Conservation (phyloP, 495 filamentous ascomycete genomes). For the Paragyromitra xinjiangensis region DNA sequence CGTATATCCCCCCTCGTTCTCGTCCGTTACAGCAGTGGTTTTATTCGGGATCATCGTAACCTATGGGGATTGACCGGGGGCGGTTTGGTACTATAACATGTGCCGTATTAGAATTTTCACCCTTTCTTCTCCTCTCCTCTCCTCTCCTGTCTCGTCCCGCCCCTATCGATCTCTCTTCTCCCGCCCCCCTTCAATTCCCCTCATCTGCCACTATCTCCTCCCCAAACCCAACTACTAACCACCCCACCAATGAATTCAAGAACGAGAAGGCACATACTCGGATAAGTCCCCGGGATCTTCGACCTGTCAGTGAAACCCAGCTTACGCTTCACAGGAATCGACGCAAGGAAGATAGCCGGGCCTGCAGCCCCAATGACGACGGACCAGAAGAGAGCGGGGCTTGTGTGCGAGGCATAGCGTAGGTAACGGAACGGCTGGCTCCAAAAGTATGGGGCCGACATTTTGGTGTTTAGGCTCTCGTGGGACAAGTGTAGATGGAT, state of each 20-base stretch:
- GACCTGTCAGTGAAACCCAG: conserved; percentile 76
- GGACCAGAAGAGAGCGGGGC: conserved; percentile 88
- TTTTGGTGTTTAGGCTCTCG: conserved; percentile 1
- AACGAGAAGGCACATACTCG: conserved; percentile 68
- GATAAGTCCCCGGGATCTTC: conserved; percentile 86
- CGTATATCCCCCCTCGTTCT: background rate
- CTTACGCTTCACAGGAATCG: conserved; percentile 72
- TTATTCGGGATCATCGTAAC: conserved; percentile 72
- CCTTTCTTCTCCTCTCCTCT: conserved; percentile 1
- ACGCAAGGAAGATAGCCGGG: conserved; percentile 71
- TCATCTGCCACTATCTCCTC: background rate
- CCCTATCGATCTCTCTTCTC: background rate
- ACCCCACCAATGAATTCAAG: conserved; percentile 5
- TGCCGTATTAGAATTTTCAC: conserved; percentile 50
- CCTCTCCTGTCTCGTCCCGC: background rate
- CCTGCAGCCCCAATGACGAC: conserved; percentile 74
- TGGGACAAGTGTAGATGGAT: background rate
- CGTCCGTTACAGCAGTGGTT: background rate
- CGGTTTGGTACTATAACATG: conserved; percentile 73
- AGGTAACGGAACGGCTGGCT: conserved; percentile 79
- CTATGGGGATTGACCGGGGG: conserved; percentile 73
- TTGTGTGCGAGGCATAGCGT: conserved; percentile 84
- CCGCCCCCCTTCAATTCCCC: conserved; percentile 12
- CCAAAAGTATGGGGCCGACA: conserved; percentile 76
- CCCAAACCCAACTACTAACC: background rate